Conservation (phyloP, 169 alveolate genomes). For the Eimeria tenella region DNA sequence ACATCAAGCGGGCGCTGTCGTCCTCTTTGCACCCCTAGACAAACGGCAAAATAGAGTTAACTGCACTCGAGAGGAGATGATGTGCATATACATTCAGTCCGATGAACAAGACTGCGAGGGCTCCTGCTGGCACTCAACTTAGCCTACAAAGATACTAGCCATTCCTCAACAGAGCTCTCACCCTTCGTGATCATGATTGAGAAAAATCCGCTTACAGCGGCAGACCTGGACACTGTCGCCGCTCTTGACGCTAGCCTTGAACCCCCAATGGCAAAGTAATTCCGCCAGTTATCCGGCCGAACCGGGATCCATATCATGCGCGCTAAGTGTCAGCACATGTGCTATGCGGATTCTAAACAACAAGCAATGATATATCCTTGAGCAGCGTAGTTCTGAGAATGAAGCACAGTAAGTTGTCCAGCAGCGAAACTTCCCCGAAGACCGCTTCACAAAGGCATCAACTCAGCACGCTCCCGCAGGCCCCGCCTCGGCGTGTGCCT, state of each 20-base stretch:
- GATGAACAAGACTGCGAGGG: not conserved
- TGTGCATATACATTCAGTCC: not conserved
- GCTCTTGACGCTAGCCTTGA: not conserved
- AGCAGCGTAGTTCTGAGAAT: not conserved
- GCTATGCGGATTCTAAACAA: not conserved
- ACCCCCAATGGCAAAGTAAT: not conserved
- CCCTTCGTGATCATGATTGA: not conserved
- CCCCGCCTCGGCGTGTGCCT: too few relatives aligned
- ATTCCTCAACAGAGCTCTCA: not conserved
- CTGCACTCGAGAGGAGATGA: not conserved
- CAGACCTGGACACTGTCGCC: not conserved
- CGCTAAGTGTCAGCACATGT: not conserved
- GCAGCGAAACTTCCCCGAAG: too few relatives aligned
- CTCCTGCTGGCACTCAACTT: not conserved
- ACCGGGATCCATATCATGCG: not conserved
- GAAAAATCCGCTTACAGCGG: not conserved
- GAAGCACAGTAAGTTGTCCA: too few relatives aligned
- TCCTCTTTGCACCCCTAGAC: not conserved
- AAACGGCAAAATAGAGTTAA: not conserved
- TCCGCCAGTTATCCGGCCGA: not conserved
- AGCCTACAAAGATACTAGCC: not conserved
- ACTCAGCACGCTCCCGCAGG: too few relatives aligned
- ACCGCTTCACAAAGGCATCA: too few relatives aligned
- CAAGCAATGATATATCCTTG: not conserved
- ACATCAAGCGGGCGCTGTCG: not conserved